phyloP scores from a whole-genome alignment of 2,329 filamentous ascomycete genomes.

The Dactylellina parvicollis region DNA sequence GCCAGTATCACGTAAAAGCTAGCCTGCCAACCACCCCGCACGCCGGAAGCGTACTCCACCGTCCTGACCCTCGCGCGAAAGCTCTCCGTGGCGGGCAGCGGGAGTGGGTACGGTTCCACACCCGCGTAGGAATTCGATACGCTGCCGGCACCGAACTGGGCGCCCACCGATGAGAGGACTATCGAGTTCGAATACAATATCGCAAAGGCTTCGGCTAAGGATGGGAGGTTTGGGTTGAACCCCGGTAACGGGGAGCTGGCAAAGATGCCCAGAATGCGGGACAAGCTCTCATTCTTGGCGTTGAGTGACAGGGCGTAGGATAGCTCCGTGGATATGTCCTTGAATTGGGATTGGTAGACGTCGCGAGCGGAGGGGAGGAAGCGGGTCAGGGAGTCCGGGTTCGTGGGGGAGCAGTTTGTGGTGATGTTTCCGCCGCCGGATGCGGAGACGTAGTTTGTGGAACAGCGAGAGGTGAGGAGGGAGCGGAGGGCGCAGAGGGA shows the following conservation, averaged over 20 bases:
- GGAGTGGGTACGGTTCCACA: slow-evolving; percentile 27
- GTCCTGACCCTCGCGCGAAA: slow-evolving; percentile 74
- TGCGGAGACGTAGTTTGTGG: slow-evolving; percentile 70
- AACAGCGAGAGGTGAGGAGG: slow-evolving; percentile 72
- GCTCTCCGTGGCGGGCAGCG: slow-evolving; percentile 62
- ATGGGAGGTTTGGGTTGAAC: slow-evolving; percentile 69
- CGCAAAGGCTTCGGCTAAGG: slow-evolving; percentile 77
- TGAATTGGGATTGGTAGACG: slow-evolving; percentile 45
- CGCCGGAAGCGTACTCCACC: slow-evolving; percentile 76
- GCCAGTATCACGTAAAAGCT: slow-evolving; percentile 75
- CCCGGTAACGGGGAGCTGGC: slow-evolving; percentile 30
- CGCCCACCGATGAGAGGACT: slow-evolving; percentile 69
- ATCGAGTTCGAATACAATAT: slow-evolving; percentile 75
- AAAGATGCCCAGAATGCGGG: slow-evolving; percentile 43
- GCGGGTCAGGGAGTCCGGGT: slow-evolving; percentile 20
- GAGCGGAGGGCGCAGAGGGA: slow-evolving; percentile 75
- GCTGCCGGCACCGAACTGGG: slow-evolving; percentile 66
- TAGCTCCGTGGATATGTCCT: slow-evolving; percentile 46
- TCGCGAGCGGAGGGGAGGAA: slow-evolving; percentile 15
- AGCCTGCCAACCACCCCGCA: slow-evolving; percentile 69
- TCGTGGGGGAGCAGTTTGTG: slow-evolving; percentile 64
- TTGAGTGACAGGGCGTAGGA: slow-evolving; percentile 47
- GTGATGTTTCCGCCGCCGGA: slow-evolving; percentile 69
- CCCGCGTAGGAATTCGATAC: slow-evolving; percentile 60
- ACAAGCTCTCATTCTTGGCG: slow-evolving; percentile 36